A percentile compares a stretch with the other conserved stretches of the same genome.
Evolutionary conservation across 768 basidiomycete genomes (phyloP).

Genomic region (Tylopilus rubrobrunneus): DNA sequence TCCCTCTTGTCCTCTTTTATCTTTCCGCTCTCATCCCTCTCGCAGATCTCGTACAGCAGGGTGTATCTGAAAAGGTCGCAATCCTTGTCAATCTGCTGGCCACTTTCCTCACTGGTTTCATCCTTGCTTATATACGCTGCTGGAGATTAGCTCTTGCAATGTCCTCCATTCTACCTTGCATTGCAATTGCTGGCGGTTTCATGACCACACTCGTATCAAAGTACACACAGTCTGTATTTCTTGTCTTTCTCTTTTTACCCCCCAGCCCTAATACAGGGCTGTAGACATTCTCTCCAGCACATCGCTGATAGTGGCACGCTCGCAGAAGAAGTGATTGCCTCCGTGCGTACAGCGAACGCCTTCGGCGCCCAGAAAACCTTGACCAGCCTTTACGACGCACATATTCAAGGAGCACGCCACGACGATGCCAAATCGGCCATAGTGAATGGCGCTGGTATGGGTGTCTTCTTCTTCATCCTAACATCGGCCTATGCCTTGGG

Average conservation of each 20-base stretch:
- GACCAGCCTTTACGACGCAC: slow-evolving; percentile 57
- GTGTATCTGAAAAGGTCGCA: slow-evolving; percentile 74
- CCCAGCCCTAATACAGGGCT: background rate
- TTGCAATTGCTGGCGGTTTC: slow-evolving; percentile 64
- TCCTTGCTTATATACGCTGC: slow-evolving; percentile 60
- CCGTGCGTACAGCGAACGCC: slow-evolving; percentile 87
- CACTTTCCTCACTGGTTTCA: slow-evolving; percentile 78
- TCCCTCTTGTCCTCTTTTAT: slow-evolving; percentile 1
- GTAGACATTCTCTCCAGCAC: slow-evolving; percentile 63
- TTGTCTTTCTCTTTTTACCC: background rate
- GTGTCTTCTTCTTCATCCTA: slow-evolving; percentile 80
- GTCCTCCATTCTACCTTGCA: slow-evolving; percentile 80
- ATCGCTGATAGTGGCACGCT: slow-evolving; percentile 77
- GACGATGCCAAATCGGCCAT: slow-evolving; percentile 58
- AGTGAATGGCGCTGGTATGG: slow-evolving; percentile 59
- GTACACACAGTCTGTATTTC: slow-evolving; percentile 59
- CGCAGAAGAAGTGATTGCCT: slow-evolving; percentile 91
- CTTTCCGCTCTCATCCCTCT: background rate
- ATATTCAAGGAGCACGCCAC: slow-evolving; percentile 48
- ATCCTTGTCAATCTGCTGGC: slow-evolving; percentile 58
- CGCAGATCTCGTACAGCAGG: slow-evolving; percentile 63
- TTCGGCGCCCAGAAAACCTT: slow-evolving; percentile 79
- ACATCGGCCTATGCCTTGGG: slow-evolving; percentile 70
- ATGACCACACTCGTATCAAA: slow-evolving; percentile 67
- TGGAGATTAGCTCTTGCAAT: slow-evolving; percentile 86